Evolutionary conservation across 345 rosid genomes (phyloP).

Genomic region (Brassica carinata): DNA sequence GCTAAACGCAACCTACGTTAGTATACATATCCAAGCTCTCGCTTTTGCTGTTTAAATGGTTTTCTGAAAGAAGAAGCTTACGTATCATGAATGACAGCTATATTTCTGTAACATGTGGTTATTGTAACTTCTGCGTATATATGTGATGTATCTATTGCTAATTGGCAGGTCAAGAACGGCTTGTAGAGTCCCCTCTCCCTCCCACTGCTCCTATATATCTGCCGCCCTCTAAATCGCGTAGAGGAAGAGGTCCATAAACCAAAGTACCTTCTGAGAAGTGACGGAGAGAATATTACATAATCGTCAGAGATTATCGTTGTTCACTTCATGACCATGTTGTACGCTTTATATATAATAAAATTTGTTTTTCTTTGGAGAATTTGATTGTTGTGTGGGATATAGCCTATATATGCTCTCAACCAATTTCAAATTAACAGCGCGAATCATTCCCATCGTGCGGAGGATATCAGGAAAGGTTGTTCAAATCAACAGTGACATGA

Average conservation of each 20-base stretch:
- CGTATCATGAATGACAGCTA: not conserved
- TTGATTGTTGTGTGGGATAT: not conserved
- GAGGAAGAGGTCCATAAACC: constrained; percentile 32
- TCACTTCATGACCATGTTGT: constrained; percentile 5
- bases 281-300: not conserved
- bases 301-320: not conserved
- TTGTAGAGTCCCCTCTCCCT: constrained; percentile 4
- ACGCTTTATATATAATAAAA: not conserved
- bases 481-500: not conserved
- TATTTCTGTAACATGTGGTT: not conserved
- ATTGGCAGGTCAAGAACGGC: constrained; percentile 14
- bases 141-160: not conserved
- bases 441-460: not conserved
- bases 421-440: not conserved
- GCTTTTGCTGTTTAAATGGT: not conserved
- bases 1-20: constrained; percentile 26
- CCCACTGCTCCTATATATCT: constrained; percentile 24
- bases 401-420: not conserved
- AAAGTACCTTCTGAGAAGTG: not conserved
- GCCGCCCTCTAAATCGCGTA: constrained; percentile 37
- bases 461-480: not conserved
- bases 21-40: constrained; percentile 18
- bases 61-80: not conserved
- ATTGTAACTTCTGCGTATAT: not conserved
- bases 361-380: not conserved